Conservation (phyloP, 2,329 filamentous ascomycete genomes). For the Didymella sp. region DNA sequence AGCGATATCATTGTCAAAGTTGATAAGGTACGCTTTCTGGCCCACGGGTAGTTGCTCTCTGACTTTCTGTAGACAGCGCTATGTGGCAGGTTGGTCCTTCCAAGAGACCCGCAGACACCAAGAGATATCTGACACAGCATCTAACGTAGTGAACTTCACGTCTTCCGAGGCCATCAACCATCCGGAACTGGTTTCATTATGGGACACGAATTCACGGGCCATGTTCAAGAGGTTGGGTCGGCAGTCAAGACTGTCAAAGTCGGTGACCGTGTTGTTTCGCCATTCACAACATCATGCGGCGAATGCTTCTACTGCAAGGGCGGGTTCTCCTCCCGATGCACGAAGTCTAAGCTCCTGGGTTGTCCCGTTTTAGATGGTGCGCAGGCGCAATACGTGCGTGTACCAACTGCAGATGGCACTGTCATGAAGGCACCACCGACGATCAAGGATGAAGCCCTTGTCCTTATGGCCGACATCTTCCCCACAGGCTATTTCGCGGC, state of each 20-base stretch:
- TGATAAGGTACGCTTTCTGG: slow-evolving; percentile 56
- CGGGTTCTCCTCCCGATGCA: slow-evolving; percentile 79
- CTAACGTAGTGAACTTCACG: slow-evolving; percentile 76
- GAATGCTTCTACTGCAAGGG: slow-evolving; percentile 85
- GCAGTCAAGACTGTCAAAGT: slow-evolving; percentile 72
- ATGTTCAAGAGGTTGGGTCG: slow-evolving; percentile 70
- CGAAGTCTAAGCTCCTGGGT: slow-evolving; percentile 74
- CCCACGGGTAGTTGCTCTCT: slow-evolving; percentile 4
- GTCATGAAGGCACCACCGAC: slow-evolving; percentile 74
- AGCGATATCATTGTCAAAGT: slow-evolving; percentile 85
- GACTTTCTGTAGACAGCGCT: slow-evolving; percentile 66
- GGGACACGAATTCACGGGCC: slow-evolving; percentile 89
- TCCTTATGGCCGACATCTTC: slow-evolving; percentile 94
- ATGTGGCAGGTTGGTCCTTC: slow-evolving; percentile 74
- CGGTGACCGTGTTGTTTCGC: slow-evolving; percentile 81
- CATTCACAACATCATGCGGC: slow-evolving; percentile 71
- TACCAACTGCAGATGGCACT: slow-evolving; percentile 82
- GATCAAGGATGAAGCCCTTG: slow-evolving; percentile 75
- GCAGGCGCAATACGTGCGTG: slow-evolving; percentile 76
- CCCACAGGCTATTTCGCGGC: slow-evolving; percentile 84
- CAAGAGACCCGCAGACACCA: too few species aligned
- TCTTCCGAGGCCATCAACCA: slow-evolving; percentile 81
- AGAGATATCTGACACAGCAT: slow-evolving; percentile 13
- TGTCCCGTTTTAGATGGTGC: slow-evolving; percentile 73
- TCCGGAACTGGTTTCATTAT: slow-evolving; percentile 70